Base-by-base conservation (phyloP, 164 flowering plant species). In the Umbilicus rupestris region DNA sequence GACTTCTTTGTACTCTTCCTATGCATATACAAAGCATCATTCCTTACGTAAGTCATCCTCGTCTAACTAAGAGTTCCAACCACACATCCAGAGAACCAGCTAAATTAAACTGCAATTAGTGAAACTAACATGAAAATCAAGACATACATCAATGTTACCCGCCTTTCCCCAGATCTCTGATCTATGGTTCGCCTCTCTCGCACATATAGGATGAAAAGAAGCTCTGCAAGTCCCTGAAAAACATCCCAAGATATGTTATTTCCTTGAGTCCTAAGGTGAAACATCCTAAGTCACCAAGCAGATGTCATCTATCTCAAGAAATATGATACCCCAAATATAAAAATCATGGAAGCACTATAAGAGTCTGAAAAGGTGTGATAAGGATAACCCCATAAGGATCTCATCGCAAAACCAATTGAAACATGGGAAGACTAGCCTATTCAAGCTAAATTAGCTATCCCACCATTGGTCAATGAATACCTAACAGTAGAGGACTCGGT, bases 121-220 rank as follows among this genome's bases (percentile, higher is more conserved):
- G 33, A 65, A 57, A 42, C 17, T 30, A 26, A 49, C 16, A 39
- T 14, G 11, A n/a, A 37, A 67, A 26, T 33, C 24, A 42, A 58
- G 33, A 63, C 87, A 73, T 78, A 93, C 98, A 84, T 82, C 80
- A 73, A 84, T 85, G 74, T 73, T 75, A 52, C 89, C 96, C 75
- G 76, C 69, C 76, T 82, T 94, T 60, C 95, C 97, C 97, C 98
- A 89, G 14, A 91, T 84, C 83, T 94, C 98, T 85, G 91, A 82
- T 73, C 84, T 81, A 45, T 86, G 83, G 66, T 81, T 84, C 52
- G 93, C 98, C 75, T 87, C 98, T 80, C 97, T 81, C 20, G 97
- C 97, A 84, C 98, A 94, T 65, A 84, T 76, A 65, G 98, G 98
- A 82, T 94, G 98, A 69, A 94, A 94, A n/a, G 95, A 75, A 68